Base-by-base conservation (phyloP, 257 asterid species). In the Handroanthus guayacan region DNA sequence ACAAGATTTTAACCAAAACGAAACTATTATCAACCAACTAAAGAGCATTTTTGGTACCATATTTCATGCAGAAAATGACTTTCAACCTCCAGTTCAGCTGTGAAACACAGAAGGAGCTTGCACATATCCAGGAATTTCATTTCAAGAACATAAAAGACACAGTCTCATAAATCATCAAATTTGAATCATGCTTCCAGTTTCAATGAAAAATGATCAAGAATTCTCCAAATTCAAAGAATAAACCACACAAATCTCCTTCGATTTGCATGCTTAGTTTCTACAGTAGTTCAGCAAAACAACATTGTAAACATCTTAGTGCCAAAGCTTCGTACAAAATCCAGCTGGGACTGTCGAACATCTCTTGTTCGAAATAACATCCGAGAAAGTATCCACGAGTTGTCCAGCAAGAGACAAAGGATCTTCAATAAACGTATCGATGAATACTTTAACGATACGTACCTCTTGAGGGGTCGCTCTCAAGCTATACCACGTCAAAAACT, bases 401-500 rank as follows among this genome's bases (percentile, higher is more conserved):
- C 82, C 97, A 1, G 96, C 92, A 75, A 93, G 87, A 70, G 91
- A 84, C 8, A 84, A 81, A 0, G 92, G 92, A 56, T 91, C 98
- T 34, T 89, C 91, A 5, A 85, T 51, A 41, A 93, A 87, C 10
- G 97, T 87, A 66, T 91, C 92, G 7, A 93, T 83, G 56, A 85
- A 89, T n/a, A 81, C 91, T 18, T 87, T 88, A 60, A 91, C 96
- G 0, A 89, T 80, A 37, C 88, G 84, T 13, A 81, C 83, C 87
- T 93, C 91, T 61, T 87, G 94, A 9, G 89, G 65, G 0, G 84
- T 88, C 17, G 98, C 97, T 61, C 92, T 87, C 85, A 93, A 76
- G 78, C 97, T 86, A 65, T 86, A 93, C 98, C 98, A 93, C 1
- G 98, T 91, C 78, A 93, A 78, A 77, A 93, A 91, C 68, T 89